Evolutionary conservation across 106 monocot genomes (phyloP).

Genomic region (Acanthochlamys bracteata): DNA sequence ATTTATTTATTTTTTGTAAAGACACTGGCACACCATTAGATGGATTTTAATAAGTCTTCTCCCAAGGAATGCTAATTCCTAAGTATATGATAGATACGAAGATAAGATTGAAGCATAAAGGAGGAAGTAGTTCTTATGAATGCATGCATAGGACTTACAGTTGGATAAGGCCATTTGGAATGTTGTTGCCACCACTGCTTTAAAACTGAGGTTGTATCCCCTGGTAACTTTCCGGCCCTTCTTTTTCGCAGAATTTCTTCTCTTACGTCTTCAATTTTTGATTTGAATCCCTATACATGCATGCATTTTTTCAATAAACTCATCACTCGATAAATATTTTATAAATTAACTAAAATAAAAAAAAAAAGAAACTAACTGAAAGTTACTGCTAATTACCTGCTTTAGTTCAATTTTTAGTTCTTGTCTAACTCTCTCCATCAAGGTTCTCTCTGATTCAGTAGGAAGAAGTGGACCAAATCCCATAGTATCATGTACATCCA

Average conservation of each 20-base stretch:
- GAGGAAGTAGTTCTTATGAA: not conserved
- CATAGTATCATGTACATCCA: slow-evolving; percentile 77
- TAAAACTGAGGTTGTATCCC: slow-evolving; percentile 87
- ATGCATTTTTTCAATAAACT: not conserved
- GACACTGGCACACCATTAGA: too few species aligned
- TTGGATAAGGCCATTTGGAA: slow-evolving; percentile 98
- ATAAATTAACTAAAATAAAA: not conserved
- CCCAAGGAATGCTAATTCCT: too few species aligned
- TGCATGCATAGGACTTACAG: slow-evolving; percentile 29
- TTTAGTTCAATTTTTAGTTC: slow-evolving; percentile 87
- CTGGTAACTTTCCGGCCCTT: slow-evolving; percentile 96
- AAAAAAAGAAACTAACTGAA: not conserved
- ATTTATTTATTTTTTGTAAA: too few species aligned
- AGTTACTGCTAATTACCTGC: slow-evolving; percentile 31
- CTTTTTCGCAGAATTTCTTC: slow-evolving; percentile 94
- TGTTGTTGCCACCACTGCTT: slow-evolving; percentile 99
- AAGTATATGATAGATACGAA: too few species aligned
- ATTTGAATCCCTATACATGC: slow-evolving; percentile 71
- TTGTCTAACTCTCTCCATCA: slow-evolving; percentile 95
- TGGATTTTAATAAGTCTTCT: too few species aligned
- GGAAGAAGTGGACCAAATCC: slow-evolving; percentile 91
- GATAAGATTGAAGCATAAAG: too few species aligned
- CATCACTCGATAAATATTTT: not conserved
- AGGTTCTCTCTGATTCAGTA: slow-evolving; percentile 76
- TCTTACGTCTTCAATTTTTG: slow-evolving; percentile 94